Conservation (phyloP, 495 filamentous ascomycete genomes). For the Hyaloscypha finlandica region DNA sequence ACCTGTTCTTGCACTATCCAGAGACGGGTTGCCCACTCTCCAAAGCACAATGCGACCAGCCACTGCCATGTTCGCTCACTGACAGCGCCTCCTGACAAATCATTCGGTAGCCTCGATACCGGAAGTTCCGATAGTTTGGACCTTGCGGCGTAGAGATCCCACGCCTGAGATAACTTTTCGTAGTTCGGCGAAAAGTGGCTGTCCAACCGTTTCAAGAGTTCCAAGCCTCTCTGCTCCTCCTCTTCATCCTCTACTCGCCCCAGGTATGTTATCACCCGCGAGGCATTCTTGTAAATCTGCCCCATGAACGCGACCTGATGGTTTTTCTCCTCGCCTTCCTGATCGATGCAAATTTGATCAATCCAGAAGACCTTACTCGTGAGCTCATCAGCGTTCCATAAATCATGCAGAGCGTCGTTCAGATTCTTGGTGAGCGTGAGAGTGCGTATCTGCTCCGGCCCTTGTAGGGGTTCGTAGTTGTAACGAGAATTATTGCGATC, state of each 20-base stretch:
- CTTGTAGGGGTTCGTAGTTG: too few species aligned
- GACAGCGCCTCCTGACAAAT: background rate
- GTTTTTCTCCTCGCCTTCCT: conserved; percentile 35
- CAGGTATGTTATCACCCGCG: conserved; percentile 29
- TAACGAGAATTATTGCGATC: too few species aligned
- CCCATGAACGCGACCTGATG: conserved; percentile 36
- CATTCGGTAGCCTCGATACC: background rate
- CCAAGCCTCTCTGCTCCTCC: background rate
- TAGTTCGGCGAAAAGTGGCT: background rate
- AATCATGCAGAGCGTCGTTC: conserved; percentile 6
- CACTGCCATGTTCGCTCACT: background rate
- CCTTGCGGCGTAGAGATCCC: background rate
- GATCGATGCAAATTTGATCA: conserved; percentile 37
- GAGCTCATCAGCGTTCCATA: background rate
- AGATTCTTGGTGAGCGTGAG: conserved; percentile 8
- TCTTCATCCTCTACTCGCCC: background rate
- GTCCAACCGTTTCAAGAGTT: background rate
- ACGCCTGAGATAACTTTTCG: background rate
- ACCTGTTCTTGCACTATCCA: conserved; percentile 19
- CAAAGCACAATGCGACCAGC: background rate
- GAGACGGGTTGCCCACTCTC: conserved; percentile 3
- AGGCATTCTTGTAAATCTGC: conserved; percentile 37
- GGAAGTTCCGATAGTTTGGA: background rate
- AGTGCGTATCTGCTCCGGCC: too few species aligned
- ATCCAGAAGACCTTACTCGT: conserved; percentile 18